phyloP scores from a whole-genome alignment of 768 basidiomycete genomes.

The Hebeloma cylindrosporum region DNA sequence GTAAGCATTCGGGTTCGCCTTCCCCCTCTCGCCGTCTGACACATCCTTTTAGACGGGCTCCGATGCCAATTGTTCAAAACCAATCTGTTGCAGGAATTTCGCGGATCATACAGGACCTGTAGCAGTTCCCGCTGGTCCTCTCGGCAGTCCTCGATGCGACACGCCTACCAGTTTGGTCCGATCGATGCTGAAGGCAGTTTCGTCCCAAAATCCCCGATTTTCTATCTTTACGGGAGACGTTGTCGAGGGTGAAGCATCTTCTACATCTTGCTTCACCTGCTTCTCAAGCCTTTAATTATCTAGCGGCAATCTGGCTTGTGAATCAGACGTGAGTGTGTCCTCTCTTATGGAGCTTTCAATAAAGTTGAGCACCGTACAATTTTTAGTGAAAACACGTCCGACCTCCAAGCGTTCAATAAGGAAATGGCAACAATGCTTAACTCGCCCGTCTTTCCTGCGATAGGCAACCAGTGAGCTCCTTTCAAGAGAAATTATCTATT shows the following conservation, averaged over 20 bases:
- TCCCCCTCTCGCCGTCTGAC: not conserved
- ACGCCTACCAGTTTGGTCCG: conserved; percentile 47
- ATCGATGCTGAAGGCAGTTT: conserved; percentile 48
- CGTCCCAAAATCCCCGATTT: conserved; percentile 39
- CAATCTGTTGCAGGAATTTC: conserved; percentile 60
- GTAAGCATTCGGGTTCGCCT: conserved; percentile 29
- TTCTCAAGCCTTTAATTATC: not conserved
- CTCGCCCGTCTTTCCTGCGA: conserved; percentile 46
- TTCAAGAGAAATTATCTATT: not conserved
- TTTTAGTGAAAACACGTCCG: conserved; percentile 42
- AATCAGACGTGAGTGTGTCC: conserved; percentile 36
- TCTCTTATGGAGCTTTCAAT: not conserved
- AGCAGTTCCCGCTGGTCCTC: conserved; percentile 45
- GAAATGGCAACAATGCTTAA: conserved; percentile 43
- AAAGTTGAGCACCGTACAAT: not conserved
- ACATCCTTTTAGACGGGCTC: conserved; percentile 41
- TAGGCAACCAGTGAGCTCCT: conserved; percentile 53
- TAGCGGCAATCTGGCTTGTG: conserved; percentile 53
- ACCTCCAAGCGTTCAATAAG: conserved; percentile 45
- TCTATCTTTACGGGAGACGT: conserved; percentile 68
- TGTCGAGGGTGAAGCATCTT: conserved; percentile 48
- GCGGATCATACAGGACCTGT: conserved; percentile 38
- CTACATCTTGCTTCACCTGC: not conserved
- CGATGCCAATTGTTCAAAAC: conserved; percentile 59
- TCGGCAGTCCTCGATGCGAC: conserved; percentile 54